Evolutionary conservation across 441 rosid genomes (phyloP), one percentile per base, ranked within the genome.

Genomic region (Gossypium gossypioides): DNA sequence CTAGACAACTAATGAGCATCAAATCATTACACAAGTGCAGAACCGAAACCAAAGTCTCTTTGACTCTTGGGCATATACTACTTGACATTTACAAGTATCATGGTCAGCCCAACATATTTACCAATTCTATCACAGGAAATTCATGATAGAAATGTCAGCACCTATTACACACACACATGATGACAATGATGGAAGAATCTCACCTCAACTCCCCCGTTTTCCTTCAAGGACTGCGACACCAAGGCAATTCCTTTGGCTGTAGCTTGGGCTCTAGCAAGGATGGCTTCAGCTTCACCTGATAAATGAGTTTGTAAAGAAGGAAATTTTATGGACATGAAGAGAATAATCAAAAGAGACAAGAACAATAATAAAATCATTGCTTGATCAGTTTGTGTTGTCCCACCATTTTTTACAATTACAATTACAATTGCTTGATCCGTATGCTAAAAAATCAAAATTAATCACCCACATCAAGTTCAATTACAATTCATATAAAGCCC

Each of bases 201-300:
- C 71, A 94, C 97, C 93, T 92, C 97, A 50, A 84, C 76, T 72
- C 99, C 97, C 12, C 97, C 97, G 75, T 77, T 79, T 79, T 84
- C 91, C 68, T 87, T 90, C 2, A 92, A 86, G 57, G 92, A 67
- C 70, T 83, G 82, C 0, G 99, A 92, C 57, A 94, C 89, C 84
- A 84, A 65, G 68, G 76, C 83, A 77, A 94, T 80, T 42, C 96
- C 96, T 81, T 82, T 81, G 7, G 96, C 88, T 50, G 94, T 90
- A 78, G 97, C 97, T 76, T 86, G 82, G 44, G 97, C 90, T 82
- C 76, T 91, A 77, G 96, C 96, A 64, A 88, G 75, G 69, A 94
- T 94, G 48, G 98, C 96, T 83, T 89, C 89, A 13, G 97, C 98
- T 75, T 93, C 98, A 80, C 98, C 98, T 94, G 84, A 73, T 69